Conservation (phyloP, 2,329 filamentous ascomycete genomes). For the Penicillium sumatraense region DNA sequence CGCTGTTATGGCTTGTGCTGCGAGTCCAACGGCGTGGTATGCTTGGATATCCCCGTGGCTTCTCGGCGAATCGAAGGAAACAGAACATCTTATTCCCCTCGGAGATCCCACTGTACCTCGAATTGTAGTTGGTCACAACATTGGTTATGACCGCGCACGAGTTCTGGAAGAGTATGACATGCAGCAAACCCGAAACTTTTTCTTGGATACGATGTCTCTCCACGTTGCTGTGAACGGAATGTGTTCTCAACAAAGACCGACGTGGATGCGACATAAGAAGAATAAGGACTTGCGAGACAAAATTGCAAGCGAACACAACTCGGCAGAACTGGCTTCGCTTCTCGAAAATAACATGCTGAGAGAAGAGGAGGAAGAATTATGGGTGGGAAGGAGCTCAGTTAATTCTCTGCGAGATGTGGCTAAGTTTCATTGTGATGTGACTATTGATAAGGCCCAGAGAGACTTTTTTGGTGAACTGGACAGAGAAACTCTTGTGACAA, state of each 20-base stretch:
- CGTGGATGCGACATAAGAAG: constrained; percentile 97
- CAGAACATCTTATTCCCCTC: constrained; percentile 82
- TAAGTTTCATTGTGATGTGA: constrained; percentile 90
- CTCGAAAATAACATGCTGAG: constrained; percentile 69
- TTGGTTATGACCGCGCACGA: constrained; percentile 90
- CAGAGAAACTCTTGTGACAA: constrained; percentile 68
- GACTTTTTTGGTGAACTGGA: constrained; percentile 86
- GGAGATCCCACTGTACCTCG: constrained; percentile 75
- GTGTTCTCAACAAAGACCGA: constrained; percentile 94
- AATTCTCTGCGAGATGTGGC: constrained; percentile 96
- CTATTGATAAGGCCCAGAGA: constrained; percentile 85
- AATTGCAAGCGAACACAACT: constrained; percentile 72
- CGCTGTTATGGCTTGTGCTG: constrained; percentile 95
- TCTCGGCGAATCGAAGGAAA: constrained; percentile 75
- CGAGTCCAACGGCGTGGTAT: constrained; percentile 90
- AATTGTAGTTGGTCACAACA: constrained; percentile 90
- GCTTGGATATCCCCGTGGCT: constrained; percentile 97
- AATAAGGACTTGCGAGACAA: constrained; percentile 81
- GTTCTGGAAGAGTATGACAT: constrained; percentile 88
- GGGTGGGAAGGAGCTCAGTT: constrained; percentile 92
- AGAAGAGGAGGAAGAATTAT: constrained; percentile 91
- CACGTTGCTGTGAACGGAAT: constrained; percentile 98
- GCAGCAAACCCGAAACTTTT: constrained; percentile 79
- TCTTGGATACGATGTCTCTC: constrained; percentile 96
- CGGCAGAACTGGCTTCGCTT: constrained; percentile 71